Conservation (phyloP, 2,329 filamentous ascomycete genomes). For the Lomentospora prolificans region DNA sequence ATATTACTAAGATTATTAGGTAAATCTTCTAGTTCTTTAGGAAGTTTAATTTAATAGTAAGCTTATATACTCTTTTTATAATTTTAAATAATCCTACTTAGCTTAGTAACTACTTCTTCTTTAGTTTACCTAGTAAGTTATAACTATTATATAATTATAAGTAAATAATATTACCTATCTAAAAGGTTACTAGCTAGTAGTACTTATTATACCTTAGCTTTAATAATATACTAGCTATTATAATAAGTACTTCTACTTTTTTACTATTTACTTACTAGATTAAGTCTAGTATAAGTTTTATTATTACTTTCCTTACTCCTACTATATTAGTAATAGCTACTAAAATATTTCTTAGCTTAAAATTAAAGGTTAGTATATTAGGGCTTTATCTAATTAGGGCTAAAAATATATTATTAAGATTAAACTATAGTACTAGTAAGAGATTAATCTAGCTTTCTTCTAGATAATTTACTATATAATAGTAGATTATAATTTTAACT, state of each 20-base stretch:
- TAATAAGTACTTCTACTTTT: background rate
- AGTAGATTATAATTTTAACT: too few species aligned
- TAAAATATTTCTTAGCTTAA: background rate
- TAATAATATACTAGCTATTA: too few species aligned
- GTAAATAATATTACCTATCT: background rate
- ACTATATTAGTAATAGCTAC: background rate
- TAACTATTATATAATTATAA: background rate
- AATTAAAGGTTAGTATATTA: background rate
- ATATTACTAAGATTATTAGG: background rate
- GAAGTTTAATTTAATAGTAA: background rate
- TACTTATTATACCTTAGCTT: background rate
- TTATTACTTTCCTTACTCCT: too few species aligned
- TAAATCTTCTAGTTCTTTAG: background rate
- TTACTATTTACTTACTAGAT: background rate
- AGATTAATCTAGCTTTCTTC: too few species aligned
- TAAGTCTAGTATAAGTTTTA: background rate
- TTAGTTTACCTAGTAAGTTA: background rate
- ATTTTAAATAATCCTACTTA: background rate
- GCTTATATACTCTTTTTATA: background rate
- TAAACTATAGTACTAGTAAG: too few species aligned
- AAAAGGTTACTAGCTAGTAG: background rate
- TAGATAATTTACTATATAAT: too few species aligned
- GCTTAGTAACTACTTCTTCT: background rate
- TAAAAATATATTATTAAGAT: too few species aligned
- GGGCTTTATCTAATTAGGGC: background rate